These are phyloP conservation scores for Porpolomopsis calyptriformis DNA, from an alignment of 768 basidiomycete genomes.

Conservation along the genomic window DNA sequence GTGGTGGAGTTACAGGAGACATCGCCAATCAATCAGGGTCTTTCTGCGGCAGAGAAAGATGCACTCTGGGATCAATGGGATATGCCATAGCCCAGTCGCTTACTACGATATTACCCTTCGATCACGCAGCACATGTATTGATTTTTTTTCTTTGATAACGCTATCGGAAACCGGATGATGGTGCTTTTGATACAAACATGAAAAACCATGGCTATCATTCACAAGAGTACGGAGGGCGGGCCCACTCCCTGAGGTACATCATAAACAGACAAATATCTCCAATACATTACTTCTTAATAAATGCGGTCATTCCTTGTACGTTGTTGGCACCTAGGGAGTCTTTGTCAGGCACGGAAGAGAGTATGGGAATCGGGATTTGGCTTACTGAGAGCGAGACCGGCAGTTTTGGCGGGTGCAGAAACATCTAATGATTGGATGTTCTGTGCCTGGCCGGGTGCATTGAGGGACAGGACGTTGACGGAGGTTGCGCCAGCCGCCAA, in stretches of 20 bases:
- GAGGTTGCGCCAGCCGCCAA: constrained; percentile 28
- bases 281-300: constrained; percentile 14
- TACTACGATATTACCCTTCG: background rate
- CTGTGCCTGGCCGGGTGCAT: constrained; percentile 25
- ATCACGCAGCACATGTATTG: background rate
- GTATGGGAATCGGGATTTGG: background rate
- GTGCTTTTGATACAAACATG: no score
- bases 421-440: constrained; percentile 24
- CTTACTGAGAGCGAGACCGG: constrained; percentile 27
- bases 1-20: constrained; percentile 66
- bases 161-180: no score
- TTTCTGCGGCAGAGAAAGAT: constrained; percentile 19
- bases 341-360: background rate
- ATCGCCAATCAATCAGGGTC: constrained; percentile 35
- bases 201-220: no score
- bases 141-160: no score
- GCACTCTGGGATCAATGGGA: constrained; percentile 70
- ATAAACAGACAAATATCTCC: no score
- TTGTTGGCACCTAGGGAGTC: constrained; percentile 19
- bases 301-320: constrained; percentile 28
- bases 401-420: constrained; percentile 21
- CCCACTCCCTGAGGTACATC: no score
- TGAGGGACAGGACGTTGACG: constrained; percentile 30
- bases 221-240: no score
- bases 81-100: constrained; percentile 23